Evolutionary conservation across 208 protist species (phyloP), one percentile per base, ranked within the genome.

Genomic region (Angomonas ambiguus): DNA sequence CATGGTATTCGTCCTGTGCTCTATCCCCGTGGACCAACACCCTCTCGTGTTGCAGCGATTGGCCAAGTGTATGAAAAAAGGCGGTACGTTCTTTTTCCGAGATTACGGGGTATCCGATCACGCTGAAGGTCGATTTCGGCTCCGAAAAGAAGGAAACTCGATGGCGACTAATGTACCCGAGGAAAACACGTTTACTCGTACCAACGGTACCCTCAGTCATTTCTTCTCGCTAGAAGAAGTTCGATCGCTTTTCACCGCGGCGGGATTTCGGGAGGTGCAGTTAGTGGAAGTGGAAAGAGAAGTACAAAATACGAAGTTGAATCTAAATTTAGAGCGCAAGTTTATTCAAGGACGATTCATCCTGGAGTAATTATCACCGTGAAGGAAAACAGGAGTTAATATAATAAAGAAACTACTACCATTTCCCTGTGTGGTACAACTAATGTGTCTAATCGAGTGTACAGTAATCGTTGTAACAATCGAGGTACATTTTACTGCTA

Each of bases 1-100:
- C 1, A 88, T 98, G 66, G 90, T 97, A n/a, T 98, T 98, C 80
- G 94, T 98, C 0, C 75, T 98, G 4, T 97, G 91, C 30, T 95
- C 94, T 8, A 94, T 98, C 59, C 77, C 91, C 1, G 80, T 89
- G 20, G 76, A 77, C 10, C 48, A 72, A 4, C 83, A 93, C 49
- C 25, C 32, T 1, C 8, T 74, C 0, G 83, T 92, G 27, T 32
- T 94, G 35, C 60, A 51, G 6, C 91, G 87, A 72, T 66, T 93
- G 34, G 74, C 75, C 1, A 59, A 48, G 4, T 88, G 84, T 59
- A 87, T 96, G 82, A 25, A 33, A 33, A 66, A 65, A 2, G 87
- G 83, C 13, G 87, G 87, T 5, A 66, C 90, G 24, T 77, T 95
- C 61, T 96, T 93, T 74, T 94, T 96, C 66, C 86, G 92, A 28